phyloP scores from a whole-genome alignment of 192 early-diverging fungal genomes.

The Coemansia sp. region DNA sequence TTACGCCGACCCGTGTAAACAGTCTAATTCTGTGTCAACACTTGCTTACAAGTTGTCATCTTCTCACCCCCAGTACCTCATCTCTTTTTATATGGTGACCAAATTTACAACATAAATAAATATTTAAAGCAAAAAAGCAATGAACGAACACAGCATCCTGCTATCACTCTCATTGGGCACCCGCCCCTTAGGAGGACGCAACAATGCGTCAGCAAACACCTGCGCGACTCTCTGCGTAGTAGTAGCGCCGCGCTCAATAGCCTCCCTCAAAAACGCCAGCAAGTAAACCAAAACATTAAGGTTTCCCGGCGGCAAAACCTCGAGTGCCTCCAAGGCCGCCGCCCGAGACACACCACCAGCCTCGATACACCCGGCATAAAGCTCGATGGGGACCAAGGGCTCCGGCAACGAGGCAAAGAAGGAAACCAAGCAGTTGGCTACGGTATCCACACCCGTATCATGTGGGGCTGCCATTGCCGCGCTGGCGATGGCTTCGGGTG shows the following conservation, averaged over 20 bases:
- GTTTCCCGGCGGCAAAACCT: conserved; percentile 64
- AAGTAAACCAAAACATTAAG: conserved; percentile 81
- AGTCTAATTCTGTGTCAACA: too few species aligned
- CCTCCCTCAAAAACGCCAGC: conserved; percentile 74
- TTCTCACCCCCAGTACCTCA: background rate
- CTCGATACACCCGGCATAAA: conserved; percentile 65
- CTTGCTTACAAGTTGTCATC: background rate
- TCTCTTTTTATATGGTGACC: background rate
- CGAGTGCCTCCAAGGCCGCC: conserved; percentile 55
- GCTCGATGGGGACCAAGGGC: conserved; percentile 66
- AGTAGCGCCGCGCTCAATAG: conserved; percentile 40
- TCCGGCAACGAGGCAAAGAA: conserved; percentile 73
- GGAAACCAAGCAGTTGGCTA: conserved; percentile 63
- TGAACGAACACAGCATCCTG: conserved; percentile 1
- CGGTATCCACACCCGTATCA: conserved; percentile 66
- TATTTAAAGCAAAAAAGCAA: conserved; percentile 23
- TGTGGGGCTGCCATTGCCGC: conserved; percentile 46
- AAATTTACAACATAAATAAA: conserved; percentile 1
- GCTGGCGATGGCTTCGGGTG: conserved; percentile 54
- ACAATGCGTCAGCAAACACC: conserved; percentile 35
- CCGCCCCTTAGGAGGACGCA: conserved; percentile 21
- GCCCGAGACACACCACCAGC: conserved; percentile 56
- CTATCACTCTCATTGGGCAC: background rate
- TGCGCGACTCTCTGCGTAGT: conserved; percentile 29
- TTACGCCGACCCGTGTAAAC: too few species aligned